A percentile compares a stretch with the other conserved stretches of the same genome.
These are phyloP conservation scores for Kodamaea sp. DNA, from an alignment of 1,139 yeast genomes.

Conservation along the genomic window DNA sequence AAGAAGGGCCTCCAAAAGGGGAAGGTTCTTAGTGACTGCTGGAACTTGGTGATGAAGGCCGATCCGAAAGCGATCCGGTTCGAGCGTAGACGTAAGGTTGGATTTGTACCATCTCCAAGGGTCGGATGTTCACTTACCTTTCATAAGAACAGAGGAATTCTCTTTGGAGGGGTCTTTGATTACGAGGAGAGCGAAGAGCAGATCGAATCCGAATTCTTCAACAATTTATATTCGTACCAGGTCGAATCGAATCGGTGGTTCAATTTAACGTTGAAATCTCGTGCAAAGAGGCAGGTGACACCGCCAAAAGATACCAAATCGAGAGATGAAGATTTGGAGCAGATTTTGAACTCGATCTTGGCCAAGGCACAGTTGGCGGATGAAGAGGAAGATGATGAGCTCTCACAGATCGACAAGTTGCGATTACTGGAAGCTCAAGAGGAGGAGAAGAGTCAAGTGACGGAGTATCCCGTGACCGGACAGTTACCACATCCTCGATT, in stretches of 20 bases:
- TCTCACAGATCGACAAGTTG: constrained; percentile 38
- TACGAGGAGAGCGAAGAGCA: constrained; percentile 93
- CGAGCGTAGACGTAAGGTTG: constrained; percentile 88
- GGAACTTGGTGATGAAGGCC: constrained; percentile 84
- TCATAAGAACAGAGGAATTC: constrained; percentile 88
- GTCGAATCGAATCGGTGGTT: constrained; percentile 89
- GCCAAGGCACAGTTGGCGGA: constrained; percentile 67
- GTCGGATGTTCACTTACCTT: constrained; percentile 91
- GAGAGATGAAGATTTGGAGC: constrained; percentile 81
- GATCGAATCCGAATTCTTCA: constrained; percentile 79
- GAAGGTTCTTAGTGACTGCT: constrained; percentile 81
- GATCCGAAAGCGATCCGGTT: constrained; percentile 79
- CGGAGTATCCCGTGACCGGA: constrained; percentile 54
- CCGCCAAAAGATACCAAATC: constrained; percentile 44
- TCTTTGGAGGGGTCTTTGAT: constrained; percentile 96
- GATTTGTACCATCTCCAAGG: constrained; percentile 84
- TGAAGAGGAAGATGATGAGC: constrained; percentile 49
- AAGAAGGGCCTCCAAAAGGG: constrained; percentile 89
- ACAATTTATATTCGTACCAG: constrained; percentile 77
- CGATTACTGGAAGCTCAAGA: constrained; percentile 35
- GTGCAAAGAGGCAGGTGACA: constrained; percentile 46
- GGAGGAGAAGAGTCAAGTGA: constrained; percentile 26
- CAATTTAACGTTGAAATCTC: constrained; percentile 62
- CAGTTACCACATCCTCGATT: constrained; percentile 85
- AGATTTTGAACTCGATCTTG: constrained; percentile 69